Conservation (phyloP, 2,329 filamentous ascomycete genomes). For the Cordyceps militaris region DNA sequence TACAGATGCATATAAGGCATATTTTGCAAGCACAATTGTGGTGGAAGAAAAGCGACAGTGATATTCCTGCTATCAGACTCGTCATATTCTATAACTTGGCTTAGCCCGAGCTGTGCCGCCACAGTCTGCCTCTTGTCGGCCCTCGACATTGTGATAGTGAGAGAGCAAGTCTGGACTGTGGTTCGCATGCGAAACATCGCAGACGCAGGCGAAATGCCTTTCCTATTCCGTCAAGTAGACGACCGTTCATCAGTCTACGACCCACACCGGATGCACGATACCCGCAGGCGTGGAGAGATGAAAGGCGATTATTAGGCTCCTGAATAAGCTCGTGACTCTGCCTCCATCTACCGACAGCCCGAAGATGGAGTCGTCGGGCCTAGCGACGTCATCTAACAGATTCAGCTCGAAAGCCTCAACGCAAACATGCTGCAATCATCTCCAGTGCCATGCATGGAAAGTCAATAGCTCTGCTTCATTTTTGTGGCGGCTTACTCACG, state of each 20-base stretch:
- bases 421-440: neutral
- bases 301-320: neutral
- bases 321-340: slow-evolving; percentile 3
- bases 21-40: neutral
- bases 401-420: slow-evolving; percentile 4
- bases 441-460: neutral
- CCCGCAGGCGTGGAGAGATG: neutral
- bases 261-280: slow-evolving; percentile 2
- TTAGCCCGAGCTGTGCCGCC: neutral
- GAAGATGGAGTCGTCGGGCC: neutral
- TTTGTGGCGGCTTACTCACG: neutral
- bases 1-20: neutral
- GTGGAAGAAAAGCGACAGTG: too few species aligned
- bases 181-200: neutral
- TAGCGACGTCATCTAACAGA: neutral
- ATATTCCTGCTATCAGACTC: too few species aligned
- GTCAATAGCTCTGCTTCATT: neutral
- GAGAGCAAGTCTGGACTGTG: neutral
- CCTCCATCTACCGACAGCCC: neutral
- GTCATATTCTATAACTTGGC: neutral
- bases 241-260: neutral
- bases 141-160: neutral
- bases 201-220: neutral
- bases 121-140: neutral
- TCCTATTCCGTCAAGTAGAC: neutral